Evolutionary conservation across 129 eudicot species (phyloP), one percentile per base, ranked within the genome.

Genomic region (Centrapalus pauciflorus): DNA sequence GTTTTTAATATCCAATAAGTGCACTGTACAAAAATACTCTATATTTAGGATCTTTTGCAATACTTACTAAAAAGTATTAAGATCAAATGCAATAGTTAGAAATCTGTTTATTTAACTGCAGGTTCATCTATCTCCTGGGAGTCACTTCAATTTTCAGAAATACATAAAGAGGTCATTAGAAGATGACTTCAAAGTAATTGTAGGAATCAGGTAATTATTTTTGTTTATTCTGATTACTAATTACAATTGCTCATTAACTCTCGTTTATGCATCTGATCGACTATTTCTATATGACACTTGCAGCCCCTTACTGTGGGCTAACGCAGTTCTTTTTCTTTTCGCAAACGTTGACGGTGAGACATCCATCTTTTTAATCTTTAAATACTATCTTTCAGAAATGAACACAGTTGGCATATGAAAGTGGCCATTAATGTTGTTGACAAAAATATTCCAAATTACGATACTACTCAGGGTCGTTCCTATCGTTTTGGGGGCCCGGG

Each of bases 111-210:
- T 19, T 11, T 41, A 21, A 11, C 17, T 66, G 30, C 34, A 86
- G 95, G 95, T 82, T 23, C 97, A 90, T 69, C 64, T 90, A 70
- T 64, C 93, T 45, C 85, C 95, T 11, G 97, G 95, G 85, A 82
- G 72, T 46, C 87, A 82, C 68, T 90, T 90, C 76, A 79, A 90
- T 64, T 90, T 90, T 67, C 97, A 90, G 55, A 90, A 87, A 32
- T 90, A 90, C 63, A 90, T 90, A 61, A 90, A 84, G 76, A 76
- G 87, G 71, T 87, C 97, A 48, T 57, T 90, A 35, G 97, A 90
- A 82, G 97, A 87, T 55, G 97, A 90, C 72, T 90, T 90, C 71
- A 90, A 87, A 77, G 81, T 82, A 14, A 73, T 90, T 67, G 97
- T 90, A 19, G 97, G 97, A 64, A 84, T 90, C 80, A 87, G 91